A percentile compares a stretch with the other conserved stretches of the same genome.
Conservation (phyloP, 805 yeast species). For the Kuraishia cidri region DNA sequence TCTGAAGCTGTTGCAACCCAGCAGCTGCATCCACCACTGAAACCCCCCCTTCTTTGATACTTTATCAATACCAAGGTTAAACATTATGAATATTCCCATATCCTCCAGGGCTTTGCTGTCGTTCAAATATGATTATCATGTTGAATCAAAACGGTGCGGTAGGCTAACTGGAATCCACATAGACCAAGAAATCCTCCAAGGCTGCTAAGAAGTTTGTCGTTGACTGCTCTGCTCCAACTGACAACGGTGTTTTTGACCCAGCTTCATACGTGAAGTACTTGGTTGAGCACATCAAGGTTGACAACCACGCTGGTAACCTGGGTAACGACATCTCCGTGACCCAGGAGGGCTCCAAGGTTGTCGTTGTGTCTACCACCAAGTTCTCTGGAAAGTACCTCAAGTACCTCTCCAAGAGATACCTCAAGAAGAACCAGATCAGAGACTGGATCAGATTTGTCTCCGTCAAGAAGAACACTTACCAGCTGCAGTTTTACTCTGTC, state of each 20-base stretch:
- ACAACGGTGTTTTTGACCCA: constrained; percentile 96
- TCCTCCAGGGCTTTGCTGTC: too few relatives aligned
- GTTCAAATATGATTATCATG: too few relatives aligned
- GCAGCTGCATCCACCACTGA: too few relatives aligned
- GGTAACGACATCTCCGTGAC: constrained; percentile 89
- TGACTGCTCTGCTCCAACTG: constrained; percentile 96
- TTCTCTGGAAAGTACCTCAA: constrained; percentile 99
- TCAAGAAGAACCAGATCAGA: constrained; percentile 99
- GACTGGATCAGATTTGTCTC: constrained; percentile 99
- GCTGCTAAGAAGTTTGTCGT: constrained; percentile 86
- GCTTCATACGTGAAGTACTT: constrained; percentile 96
- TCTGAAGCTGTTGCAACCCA: too few relatives aligned
- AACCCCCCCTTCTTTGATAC: too few relatives aligned
- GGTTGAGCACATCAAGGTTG: constrained; percentile 98
- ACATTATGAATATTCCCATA: too few relatives aligned
- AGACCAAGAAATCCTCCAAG: constrained; percentile 72
- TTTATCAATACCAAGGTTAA: too few relatives aligned
- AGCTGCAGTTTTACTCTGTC: constrained; percentile 98
- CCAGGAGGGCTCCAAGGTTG: constrained; percentile 79
- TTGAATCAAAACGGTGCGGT: too few relatives aligned
- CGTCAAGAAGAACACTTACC: constrained; percentile 90
- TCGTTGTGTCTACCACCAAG: constrained; percentile 86
- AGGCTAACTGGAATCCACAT: constrained; percentile 45
- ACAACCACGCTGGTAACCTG: constrained; percentile 92
- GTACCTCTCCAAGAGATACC: constrained; percentile 99